Conservation (phyloP, 2,329 filamentous ascomycete genomes). For the Knufia fluminis region DNA sequence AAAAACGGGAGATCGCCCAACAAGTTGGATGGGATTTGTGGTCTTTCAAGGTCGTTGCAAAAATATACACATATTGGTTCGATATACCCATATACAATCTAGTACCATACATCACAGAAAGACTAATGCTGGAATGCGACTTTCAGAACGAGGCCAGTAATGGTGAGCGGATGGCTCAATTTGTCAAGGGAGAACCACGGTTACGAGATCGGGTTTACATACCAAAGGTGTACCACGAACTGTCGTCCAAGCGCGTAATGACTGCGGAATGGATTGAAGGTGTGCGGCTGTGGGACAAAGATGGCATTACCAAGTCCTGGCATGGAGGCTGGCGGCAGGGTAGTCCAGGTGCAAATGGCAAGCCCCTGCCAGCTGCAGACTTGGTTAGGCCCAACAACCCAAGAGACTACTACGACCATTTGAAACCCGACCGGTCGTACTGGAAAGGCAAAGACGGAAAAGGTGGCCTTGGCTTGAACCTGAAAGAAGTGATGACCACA, state of each 20-base stretch:
- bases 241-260: slow-evolving; percentile 75
- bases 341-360: slow-evolving; percentile 67
- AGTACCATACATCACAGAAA: slow-evolving; percentile 85
- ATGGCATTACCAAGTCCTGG: slow-evolving; percentile 68
- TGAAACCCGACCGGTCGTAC: slow-evolving; percentile 71
- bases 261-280: slow-evolving; percentile 98
- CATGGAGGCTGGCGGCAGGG: slow-evolving; percentile 64
- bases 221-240: slow-evolving; percentile 70
- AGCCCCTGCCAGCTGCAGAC: slow-evolving; percentile 46
- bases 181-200: slow-evolving; percentile 66
- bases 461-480: slow-evolving; percentile 73
- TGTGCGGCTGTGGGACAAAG: slow-evolving; percentile 83
- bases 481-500: slow-evolving; percentile 86
- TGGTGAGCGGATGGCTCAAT: slow-evolving; percentile 67
- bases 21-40: slow-evolving; percentile 93
- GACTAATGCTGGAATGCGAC: slow-evolving; percentile 87
- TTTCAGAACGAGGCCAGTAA: slow-evolving; percentile 89
- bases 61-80: slow-evolving; percentile 77
- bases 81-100: slow-evolving; percentile 86
- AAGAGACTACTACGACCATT: slow-evolving; percentile 38
- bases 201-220: slow-evolving; percentile 78
- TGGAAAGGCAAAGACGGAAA: slow-evolving; percentile 66
- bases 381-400: slow-evolving; percentile 40
- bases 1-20: slow-evolving; percentile 85
- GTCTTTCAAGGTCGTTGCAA: slow-evolving; percentile 82